Evolutionary conservation across 2,329 filamentous ascomycete genomes (phyloP).

Genomic region (Penicillium rolfsii): DNA sequence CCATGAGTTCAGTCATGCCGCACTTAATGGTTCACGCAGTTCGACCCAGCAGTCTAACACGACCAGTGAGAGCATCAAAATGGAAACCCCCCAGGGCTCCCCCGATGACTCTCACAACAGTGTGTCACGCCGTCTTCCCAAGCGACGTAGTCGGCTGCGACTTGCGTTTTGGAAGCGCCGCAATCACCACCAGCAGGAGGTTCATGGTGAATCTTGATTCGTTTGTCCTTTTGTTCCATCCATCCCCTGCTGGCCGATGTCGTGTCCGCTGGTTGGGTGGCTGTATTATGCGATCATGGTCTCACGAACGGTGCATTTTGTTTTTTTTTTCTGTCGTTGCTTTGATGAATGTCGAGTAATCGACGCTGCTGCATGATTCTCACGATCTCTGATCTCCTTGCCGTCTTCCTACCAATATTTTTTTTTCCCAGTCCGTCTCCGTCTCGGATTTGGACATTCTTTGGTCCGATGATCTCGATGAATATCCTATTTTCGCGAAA

Average conservation of each 20-base stretch:
- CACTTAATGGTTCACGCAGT: constrained; percentile 31
- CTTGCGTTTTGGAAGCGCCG: constrained; percentile 49
- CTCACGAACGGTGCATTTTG: constrained; percentile 31
- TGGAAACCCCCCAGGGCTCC: constrained; percentile 25
- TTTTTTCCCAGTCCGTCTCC: neutral
- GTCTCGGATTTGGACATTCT: neutral
- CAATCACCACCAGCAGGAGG: constrained; percentile 37
- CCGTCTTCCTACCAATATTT: neutral
- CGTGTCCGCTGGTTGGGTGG: constrained; percentile 12
- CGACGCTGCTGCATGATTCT: constrained; percentile 37
- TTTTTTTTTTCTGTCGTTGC: constrained; percentile 11
- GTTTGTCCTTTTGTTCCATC: neutral
- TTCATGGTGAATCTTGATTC: constrained; percentile 39
- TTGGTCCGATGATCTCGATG: neutral
- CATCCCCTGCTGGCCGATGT: constrained; percentile 15
- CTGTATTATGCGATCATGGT: constrained; percentile 31
- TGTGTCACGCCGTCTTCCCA: constrained; percentile 37
- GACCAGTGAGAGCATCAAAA: constrained; percentile 33
- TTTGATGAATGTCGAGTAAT: constrained; percentile 31
- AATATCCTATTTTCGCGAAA: neutral
- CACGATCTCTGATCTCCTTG: constrained; percentile 30
- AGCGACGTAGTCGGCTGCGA: constrained; percentile 44
- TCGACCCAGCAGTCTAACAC: constrained; percentile 35
- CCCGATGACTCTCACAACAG: constrained; percentile 27
- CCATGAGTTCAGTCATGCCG: constrained; percentile 29